phyloP scores from a whole-genome alignment of 2,329 filamentous ascomycete species.

The Zasmidium angulare region DNA sequence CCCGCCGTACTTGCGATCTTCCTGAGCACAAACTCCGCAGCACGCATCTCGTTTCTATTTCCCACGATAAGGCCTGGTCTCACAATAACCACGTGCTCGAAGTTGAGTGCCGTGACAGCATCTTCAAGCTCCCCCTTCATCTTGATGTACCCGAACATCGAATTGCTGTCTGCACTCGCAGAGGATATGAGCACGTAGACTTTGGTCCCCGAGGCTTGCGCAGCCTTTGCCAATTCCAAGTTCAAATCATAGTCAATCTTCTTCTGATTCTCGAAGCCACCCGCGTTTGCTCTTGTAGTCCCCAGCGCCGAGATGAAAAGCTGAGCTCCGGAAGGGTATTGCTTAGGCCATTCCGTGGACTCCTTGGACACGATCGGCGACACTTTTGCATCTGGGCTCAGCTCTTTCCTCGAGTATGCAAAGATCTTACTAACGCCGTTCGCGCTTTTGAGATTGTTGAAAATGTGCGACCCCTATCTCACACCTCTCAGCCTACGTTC shows the following conservation, averaged over 20 bases:
- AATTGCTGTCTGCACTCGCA: constrained; percentile 52
- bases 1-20: constrained; percentile 58
- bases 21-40: constrained; percentile 58
- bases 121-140: constrained; percentile 93
- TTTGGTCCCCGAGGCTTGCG: constrained; percentile 68
- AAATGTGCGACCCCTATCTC: constrained; percentile 68
- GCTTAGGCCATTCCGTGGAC: constrained; percentile 65
- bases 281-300: constrained; percentile 74
- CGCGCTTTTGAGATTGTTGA: constrained; percentile 59
- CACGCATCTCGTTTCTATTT: constrained; percentile 57
- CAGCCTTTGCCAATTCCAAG: constrained; percentile 71
- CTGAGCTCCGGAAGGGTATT: constrained; percentile 59
- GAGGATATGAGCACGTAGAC: constrained; percentile 77
- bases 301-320: constrained; percentile 77
- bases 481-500: constrained; percentile 27
- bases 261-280: constrained; percentile 75
- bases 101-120: constrained; percentile 66
- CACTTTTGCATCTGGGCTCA: constrained; percentile 58
- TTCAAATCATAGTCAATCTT: constrained; percentile 89
- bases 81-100: constrained; percentile 74
- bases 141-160: constrained; percentile 55
- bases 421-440: constrained; percentile 55
- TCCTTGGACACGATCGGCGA: constrained; percentile 67
- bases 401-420: constrained; percentile 67
- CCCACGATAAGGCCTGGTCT: constrained; percentile 76